phyloP scores from a whole-genome alignment of 805 yeast genomes.

The Ogataea naganishii region DNA sequence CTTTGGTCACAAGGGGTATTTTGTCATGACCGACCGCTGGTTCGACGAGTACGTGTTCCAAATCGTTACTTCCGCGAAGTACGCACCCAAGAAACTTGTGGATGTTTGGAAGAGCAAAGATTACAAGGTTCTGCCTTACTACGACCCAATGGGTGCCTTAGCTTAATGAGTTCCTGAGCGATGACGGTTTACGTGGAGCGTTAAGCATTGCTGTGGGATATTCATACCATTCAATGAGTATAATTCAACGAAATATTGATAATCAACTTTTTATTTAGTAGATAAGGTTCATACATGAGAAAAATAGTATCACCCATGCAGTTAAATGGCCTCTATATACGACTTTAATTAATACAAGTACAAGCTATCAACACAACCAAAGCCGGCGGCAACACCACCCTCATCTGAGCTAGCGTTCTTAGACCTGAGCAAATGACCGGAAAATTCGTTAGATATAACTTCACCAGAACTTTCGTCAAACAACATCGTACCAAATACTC shows the following conservation, averaged over 20 bases:
- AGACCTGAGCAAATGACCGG: constrained; percentile 85
- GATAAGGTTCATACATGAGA: no score
- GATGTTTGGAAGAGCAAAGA: constrained; percentile 43
- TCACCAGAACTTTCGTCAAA: constrained; percentile 60
- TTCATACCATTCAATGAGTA: no score
- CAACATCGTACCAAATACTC: constrained; percentile 77
- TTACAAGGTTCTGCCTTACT: constrained; percentile 45
- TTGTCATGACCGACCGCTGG: constrained; percentile 65
- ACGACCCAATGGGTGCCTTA: constrained; percentile 77
- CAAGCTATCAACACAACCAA: constrained; percentile 90
- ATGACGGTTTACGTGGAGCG: no score
- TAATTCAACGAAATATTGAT: no score
- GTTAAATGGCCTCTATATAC: no score
- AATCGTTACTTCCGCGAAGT: constrained; percentile 35
- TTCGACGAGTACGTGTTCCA: constrained; percentile 72
- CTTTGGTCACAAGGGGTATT: constrained; percentile 60
- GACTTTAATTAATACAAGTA: constrained; percentile 34
- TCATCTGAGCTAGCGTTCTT: constrained; percentile 84
- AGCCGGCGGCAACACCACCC: constrained; percentile 99
- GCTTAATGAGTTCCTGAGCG: no score
- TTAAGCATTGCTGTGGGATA: no score
- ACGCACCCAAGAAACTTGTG: constrained; percentile 27
- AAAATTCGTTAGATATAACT: constrained; percentile 51
- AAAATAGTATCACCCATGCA: no score
- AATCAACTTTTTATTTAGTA: no score